Percentiles rank a stretch among this genome's conserved stretches.
phyloP scores from a whole-genome alignment of 2,329 filamentous ascomycete genomes.

The Paraphaeosphaeria minitans region DNA sequence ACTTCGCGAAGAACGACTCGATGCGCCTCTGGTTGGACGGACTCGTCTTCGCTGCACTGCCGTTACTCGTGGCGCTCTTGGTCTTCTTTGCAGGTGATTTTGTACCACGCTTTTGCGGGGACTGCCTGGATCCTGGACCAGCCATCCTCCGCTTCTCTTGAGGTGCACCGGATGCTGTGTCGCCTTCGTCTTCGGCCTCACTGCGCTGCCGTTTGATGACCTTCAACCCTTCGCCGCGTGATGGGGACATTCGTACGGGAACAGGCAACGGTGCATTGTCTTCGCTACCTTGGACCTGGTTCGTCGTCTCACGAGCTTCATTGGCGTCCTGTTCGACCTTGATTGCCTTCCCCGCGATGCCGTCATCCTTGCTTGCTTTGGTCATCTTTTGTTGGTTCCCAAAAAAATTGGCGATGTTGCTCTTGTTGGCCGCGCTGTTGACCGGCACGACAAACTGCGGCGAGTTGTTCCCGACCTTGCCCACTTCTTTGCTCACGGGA shows the following conservation, averaged over 20 bases:
- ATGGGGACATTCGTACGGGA: conserved; percentile 24
- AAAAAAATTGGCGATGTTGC: conserved; percentile 94
- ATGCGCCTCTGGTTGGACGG: conserved; percentile 60
- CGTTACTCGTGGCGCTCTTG: conserved; percentile 63
- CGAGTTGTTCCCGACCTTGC: conserved; percentile 92
- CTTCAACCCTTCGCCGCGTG: conserved; percentile 26
- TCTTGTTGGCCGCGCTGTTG: conserved; percentile 85
- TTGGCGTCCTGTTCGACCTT: conserved; percentile 47
- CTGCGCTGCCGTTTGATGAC: conserved; percentile 57
- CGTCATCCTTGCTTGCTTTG: conserved; percentile 27
- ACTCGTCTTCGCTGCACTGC: conserved; percentile 49
- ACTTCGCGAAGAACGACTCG: conserved; percentile 62
- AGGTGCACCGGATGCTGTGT: conserved; percentile 40
- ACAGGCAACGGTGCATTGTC: conserved; percentile 59
- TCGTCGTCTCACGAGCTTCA: conserved; percentile 51
- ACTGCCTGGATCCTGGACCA: conserved; percentile 28
- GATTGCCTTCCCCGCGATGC: conserved; percentile 21
- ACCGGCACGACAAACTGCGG: conserved; percentile 82
- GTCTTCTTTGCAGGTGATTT: conserved; percentile 49
- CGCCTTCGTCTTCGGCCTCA: conserved; percentile 40
- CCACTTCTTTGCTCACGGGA: conserved; percentile 84
- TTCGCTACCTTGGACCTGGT: conserved; percentile 53
- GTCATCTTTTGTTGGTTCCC: conserved; percentile 57
- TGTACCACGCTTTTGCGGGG: conserved; percentile 33
- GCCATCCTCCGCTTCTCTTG: conserved; percentile 45